Percentiles rank a stretch among this genome's conserved stretches.
These are phyloP conservation scores for Leucosporidium creatinivorum DNA, from an alignment of 768 basidiomycete genomes.

Conservation along the genomic window DNA sequence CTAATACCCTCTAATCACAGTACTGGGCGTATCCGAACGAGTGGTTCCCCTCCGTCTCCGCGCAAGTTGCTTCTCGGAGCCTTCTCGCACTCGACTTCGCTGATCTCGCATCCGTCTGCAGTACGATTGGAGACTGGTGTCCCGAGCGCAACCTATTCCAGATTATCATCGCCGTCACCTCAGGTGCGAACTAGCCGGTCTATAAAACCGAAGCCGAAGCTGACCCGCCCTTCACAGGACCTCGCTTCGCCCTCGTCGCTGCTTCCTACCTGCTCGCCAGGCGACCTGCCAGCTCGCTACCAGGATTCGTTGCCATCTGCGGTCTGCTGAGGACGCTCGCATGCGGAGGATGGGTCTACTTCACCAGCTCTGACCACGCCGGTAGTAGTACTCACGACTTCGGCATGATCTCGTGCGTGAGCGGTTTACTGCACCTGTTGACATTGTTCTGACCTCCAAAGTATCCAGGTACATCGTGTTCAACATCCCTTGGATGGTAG, in stretches of 20 bases:
- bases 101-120: background rate
- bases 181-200: constrained; percentile 56
- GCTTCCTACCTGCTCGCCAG: constrained; percentile 35
- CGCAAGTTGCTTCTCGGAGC: constrained; percentile 17
- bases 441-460: background rate
- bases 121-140: constrained; percentile 82
- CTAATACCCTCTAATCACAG: background rate
- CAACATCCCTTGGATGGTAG: constrained; percentile 84
- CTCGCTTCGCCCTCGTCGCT: constrained; percentile 39
- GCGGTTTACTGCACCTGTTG: background rate
- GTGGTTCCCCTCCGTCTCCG: constrained; percentile 76
- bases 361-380: constrained; percentile 73
- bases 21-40: constrained; percentile 67
- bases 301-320: constrained; percentile 52
- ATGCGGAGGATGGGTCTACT: constrained; percentile 88
- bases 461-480: constrained; percentile 57
- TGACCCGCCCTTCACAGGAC: background rate
- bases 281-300: constrained; percentile 44
- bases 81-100: background rate
- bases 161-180: constrained; percentile 74
- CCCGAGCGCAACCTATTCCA: constrained; percentile 59
- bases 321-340: constrained; percentile 67
- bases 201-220: no score
- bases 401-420: constrained; percentile 59
- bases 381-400: constrained; percentile 78